phyloP scores from a whole-genome alignment of 192 early-diverging fungal genomes.

The Backusella liffmaniae region DNA sequence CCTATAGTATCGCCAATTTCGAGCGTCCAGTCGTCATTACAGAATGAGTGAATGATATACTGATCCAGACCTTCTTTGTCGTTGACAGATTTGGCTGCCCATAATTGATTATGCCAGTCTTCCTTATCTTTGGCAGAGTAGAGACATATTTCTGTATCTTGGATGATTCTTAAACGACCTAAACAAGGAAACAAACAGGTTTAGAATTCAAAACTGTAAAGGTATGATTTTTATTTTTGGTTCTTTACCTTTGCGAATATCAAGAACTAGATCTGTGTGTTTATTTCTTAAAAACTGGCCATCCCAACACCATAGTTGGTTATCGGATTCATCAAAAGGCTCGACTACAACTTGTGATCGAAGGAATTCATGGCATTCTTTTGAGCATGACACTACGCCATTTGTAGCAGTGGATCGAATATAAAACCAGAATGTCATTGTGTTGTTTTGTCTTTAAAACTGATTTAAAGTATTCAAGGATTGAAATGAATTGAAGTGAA shows the following conservation, averaged over 20 bases:
- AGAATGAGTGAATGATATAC: constrained; percentile 27
- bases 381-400: constrained; percentile 13
- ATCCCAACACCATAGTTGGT: constrained; percentile 35
- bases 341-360: constrained; percentile 29
- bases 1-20: constrained; percentile 20
- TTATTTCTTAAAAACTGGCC: constrained; percentile 29
- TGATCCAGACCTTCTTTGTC: not conserved
- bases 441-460: not conserved
- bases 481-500: not conserved
- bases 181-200: not conserved
- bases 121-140: constrained; percentile 15
- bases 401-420: constrained; percentile 23
- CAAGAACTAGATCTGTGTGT: constrained; percentile 25
- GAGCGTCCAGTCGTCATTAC: constrained; percentile 36
- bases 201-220: not conserved
- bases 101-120: constrained; percentile 28
- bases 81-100: constrained; percentile 10
- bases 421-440: constrained; percentile 21
- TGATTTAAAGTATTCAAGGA: not conserved
- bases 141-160: constrained; percentile 38
- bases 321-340: constrained; percentile 13
- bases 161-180: constrained; percentile 38
- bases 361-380: not conserved
- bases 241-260: constrained; percentile 35
- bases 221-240: not conserved